Evolutionary conservation across 805 yeast species (phyloP), one percentile per base, ranked within the genome.

Genomic region (Kockiozyma suomiensis): DNA sequence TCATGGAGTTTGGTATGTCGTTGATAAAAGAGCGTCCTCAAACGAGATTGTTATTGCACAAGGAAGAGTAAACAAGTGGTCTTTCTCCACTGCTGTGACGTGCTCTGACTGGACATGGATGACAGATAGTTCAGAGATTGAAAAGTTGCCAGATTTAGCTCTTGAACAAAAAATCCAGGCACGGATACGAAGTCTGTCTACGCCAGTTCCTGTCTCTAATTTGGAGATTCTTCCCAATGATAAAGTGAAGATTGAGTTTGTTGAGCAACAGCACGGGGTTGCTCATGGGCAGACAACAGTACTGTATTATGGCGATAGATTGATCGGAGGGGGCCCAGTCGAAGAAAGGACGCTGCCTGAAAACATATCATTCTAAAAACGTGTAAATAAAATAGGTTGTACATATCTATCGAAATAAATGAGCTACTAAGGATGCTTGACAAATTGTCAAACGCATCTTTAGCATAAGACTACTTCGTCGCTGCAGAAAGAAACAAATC

Each of bases 281-380:
- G 92, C 97, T 0, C 89, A 92, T 0, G 99, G 98, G 0, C 99
- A 93, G 72, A 85, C 82, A 66, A 74, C 90, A 17, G 96, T 88
- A 0, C 70, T 93, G 4, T 94, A 92, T 72, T 74, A 81, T 42
- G 82, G 80, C 1, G 85, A 85, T 49, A 74, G 82, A 55, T 85
- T 93, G 0, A 68, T 92, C 10, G 97, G 97, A 0, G 78, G 83
- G 19, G 88, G 87, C 4, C 48, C 43, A 15, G 47, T 56, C 7
- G 1, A 65, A 71, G 28, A 81, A 79, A 17, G 55, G 33, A 49
- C 40, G 15, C 25, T 55, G 26, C 40, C 28, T 3, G 4, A n/a
- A 17, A 28, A 47, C 3, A 15, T 26, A 6, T 17, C 15, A 7
- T 47, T 17, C 10, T 19, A 38, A 13, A 38, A 7, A 2, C 8